Evolutionary conservation across 768 basidiomycete species (phyloP).

Genomic region (Rhodotorula sphaerocarpa): DNA sequence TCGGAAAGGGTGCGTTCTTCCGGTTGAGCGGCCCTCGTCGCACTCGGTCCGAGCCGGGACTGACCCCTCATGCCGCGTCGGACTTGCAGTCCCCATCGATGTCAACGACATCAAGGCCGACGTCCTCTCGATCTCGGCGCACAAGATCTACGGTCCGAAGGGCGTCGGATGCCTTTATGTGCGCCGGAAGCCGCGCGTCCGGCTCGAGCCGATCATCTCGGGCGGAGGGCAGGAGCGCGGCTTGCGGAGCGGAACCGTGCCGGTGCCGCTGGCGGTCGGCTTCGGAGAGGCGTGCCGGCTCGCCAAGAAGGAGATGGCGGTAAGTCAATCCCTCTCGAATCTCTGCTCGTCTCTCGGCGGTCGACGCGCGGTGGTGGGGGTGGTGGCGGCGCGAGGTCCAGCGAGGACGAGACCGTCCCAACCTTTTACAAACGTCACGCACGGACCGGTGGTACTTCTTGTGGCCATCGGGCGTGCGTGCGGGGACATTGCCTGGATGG

Average conservation of each 20-base stretch:
- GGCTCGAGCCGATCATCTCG: conserved; percentile 85
- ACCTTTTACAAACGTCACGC: too few species aligned
- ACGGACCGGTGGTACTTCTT: too few species aligned
- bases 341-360: too few species aligned
- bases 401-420: conserved; percentile 7
- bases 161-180: conserved; percentile 93
- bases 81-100: conserved; percentile 83
- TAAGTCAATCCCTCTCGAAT: conserved; percentile 50
- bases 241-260: conserved; percentile 84
- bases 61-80: too few species aligned
- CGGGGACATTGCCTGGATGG: conserved; percentile 9
- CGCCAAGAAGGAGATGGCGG: conserved; percentile 83
- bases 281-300: conserved; percentile 90
- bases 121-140: conserved; percentile 89
- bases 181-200: conserved; percentile 77
- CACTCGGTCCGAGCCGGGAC: neutral
- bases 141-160: conserved; percentile 97
- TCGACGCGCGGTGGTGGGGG: too few species aligned
- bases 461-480: too few species aligned
- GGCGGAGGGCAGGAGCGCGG: conserved; percentile 98
- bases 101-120: conserved; percentile 95
- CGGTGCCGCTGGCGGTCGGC: conserved; percentile 79
- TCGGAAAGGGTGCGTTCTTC: conserved; percentile 30
- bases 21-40: neutral
- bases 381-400: neutral